Base-by-base conservation (phyloP, 2,329 filamentous ascomycete genomes). In the Sporothrix pallida region DNA sequence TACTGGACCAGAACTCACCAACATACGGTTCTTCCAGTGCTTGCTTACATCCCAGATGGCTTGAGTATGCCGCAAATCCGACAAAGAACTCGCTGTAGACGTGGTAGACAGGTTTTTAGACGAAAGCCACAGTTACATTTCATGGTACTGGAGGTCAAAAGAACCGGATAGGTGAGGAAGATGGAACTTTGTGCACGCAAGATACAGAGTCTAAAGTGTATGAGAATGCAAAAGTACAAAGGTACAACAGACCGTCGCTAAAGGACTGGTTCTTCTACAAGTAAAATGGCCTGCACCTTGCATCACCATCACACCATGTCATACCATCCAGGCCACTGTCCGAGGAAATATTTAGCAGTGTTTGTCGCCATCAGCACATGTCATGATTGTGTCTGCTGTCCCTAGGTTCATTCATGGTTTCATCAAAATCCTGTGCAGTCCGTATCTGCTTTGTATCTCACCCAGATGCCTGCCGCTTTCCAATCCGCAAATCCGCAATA, bases 301-400 rank as follows among this genome's bases (percentile, higher is more conserved):
- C 56, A 60, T 63, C 58, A 20, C 58, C 58, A 42, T 63, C 62
- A 48, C 10, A 67, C 20, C 42, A 67, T 26, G 15, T 46, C n/a
- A 23, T 46, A 65, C 7, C 42, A 46, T n/a, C 31, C 31, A 7
- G 31, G 31, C 31, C 31, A 37, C 31, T 17, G 60, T 8, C 42
- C 42, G 17, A 23, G 12, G 60, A 12, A 17, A 62, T 31, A 10
- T 20, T 44, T 10, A 12, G 10, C 37, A 23, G 15, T 48, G 7
- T 12, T 17, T 20, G 10, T 23, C 48, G 42, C 42, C 37, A n/a
- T 37, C n/a, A n/a, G 60, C 37, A 46, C 60, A 65, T 48, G 20
- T 48, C 42, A 65, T 48, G 62, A 48, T 23, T 56, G 52, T 46
- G 7, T 42, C 42, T 48, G 10, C 62, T 26, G 42, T 42, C 60